Evolutionary conservation across 768 basidiomycete species (phyloP).

Genomic region (Strobilomyces confusus): DNA sequence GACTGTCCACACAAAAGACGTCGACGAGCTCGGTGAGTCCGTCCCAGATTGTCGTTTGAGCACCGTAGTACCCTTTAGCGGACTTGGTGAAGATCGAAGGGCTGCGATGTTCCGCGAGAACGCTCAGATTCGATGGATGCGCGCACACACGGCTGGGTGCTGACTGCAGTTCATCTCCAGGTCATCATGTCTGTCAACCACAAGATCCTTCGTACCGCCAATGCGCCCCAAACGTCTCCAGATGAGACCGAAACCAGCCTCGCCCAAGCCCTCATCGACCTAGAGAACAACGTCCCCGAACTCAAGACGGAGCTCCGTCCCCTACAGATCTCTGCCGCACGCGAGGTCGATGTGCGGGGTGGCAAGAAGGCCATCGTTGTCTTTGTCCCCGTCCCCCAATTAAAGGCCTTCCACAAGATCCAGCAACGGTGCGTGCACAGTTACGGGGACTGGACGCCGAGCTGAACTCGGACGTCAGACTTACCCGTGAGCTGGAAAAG

Average conservation of each 20-base stretch:
- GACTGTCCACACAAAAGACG: slow-evolving; percentile 25
- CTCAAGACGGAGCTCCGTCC: slow-evolving; percentile 94
- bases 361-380: slow-evolving; percentile 99
- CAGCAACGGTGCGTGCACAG: slow-evolving; percentile 70
- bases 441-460: not conserved
- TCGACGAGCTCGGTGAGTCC: slow-evolving; percentile 65
- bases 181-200: slow-evolving; percentile 64
- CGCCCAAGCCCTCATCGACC: slow-evolving; percentile 94
- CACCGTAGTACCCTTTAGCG: slow-evolving; percentile 9
- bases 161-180: slow-evolving; percentile 25
- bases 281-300: slow-evolving; percentile 97
- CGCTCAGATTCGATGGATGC: slow-evolving; percentile 55
- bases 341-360: slow-evolving; percentile 97
- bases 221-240: slow-evolving; percentile 84
- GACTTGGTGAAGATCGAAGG: slow-evolving; percentile 19
- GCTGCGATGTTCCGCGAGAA: slow-evolving; percentile 16
- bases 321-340: slow-evolving; percentile 96
- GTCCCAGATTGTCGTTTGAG: slow-evolving; percentile 30
- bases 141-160: slow-evolving; percentile 40
- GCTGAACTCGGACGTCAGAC: slow-evolving; percentile 45
- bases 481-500: slow-evolving; percentile 99
- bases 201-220: slow-evolving; percentile 96
- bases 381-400: slow-evolving; percentile 94
- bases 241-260: slow-evolving; percentile 89
- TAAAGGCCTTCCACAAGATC: slow-evolving; percentile 98